These are phyloP conservation scores for Aegilops speltoides DNA, from an alignment of 176 grass and related monocot species.

Conservation along the genomic window DNA sequence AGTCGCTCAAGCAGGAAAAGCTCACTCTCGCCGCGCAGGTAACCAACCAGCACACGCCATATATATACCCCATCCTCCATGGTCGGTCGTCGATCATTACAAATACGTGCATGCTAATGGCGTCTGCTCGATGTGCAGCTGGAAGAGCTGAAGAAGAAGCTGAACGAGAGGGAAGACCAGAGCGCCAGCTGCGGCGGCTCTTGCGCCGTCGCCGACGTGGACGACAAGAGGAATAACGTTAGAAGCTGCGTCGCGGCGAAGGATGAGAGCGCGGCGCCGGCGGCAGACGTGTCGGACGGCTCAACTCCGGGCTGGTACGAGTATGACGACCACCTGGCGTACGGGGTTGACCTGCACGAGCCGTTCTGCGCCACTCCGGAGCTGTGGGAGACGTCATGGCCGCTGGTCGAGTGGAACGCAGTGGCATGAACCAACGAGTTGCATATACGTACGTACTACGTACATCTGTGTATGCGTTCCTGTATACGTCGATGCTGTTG, in stretches of 20 bases:
- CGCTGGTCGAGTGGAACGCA: slow-evolving; percentile 47
- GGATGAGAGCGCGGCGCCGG: not conserved
- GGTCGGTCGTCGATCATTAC: not conserved
- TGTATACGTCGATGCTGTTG: not conserved
- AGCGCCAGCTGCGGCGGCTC: slow-evolving; percentile 25
- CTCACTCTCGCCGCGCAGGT: slow-evolving; percentile 48
- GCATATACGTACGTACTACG: not conserved
- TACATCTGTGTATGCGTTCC: not conserved
- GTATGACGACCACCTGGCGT: slow-evolving; percentile 5
- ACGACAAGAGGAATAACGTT: slow-evolving; percentile 1
- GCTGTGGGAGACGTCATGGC: slow-evolving; percentile 55
- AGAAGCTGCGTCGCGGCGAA: not conserved
- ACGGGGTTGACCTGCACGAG: slow-evolving; percentile 20
- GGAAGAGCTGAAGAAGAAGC: slow-evolving; percentile 34
- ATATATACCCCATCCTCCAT: not conserved
- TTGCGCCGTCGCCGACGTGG: not conserved
- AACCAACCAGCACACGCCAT: not conserved
- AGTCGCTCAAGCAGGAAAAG: slow-evolving; percentile 47
- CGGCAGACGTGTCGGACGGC: not conserved
- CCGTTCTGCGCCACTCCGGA: slow-evolving; percentile 39
- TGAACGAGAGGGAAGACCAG: slow-evolving; percentile 27
- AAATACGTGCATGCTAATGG: not conserved
- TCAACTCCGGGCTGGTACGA: slow-evolving; percentile 3
- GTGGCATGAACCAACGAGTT: slow-evolving; percentile 10
- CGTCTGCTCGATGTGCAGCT: not conserved